These are phyloP conservation scores for Amylocystis lapponica DNA, from an alignment of 768 basidiomycete genomes.

Conservation along the genomic window DNA sequence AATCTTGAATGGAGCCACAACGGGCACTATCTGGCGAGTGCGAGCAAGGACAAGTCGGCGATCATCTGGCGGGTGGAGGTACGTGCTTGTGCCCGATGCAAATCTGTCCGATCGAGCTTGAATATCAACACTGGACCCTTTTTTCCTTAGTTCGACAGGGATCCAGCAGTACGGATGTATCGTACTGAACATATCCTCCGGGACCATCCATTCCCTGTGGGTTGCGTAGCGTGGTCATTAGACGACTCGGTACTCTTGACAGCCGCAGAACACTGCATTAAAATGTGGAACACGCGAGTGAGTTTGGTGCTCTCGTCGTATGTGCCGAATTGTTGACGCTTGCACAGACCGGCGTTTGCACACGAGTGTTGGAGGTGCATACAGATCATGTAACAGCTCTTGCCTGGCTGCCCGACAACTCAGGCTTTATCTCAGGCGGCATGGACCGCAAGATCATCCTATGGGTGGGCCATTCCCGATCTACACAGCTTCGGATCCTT, in stretches of 20 bases:
- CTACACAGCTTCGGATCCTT: not conserved
- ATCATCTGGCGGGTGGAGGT: slow-evolving; percentile 89
- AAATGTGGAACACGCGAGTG: slow-evolving; percentile 89
- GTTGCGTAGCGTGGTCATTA: slow-evolving; percentile 87
- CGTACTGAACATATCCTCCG: slow-evolving; percentile 51
- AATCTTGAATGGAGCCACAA: slow-evolving; percentile 92
- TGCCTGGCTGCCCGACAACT: slow-evolving; percentile 83
- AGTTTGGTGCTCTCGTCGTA: slow-evolving; percentile 13
- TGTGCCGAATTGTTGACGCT: slow-evolving; percentile 3
- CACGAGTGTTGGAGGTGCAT: slow-evolving; percentile 64
- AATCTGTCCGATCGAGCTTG: not conserved
- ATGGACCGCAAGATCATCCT: slow-evolving; percentile 79
- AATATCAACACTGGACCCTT: slow-evolving; percentile 8
- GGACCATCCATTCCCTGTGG: slow-evolving; percentile 77
- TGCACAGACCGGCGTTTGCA: slow-evolving; percentile 65
- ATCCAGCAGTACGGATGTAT: slow-evolving; percentile 53
- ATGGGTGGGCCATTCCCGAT: slow-evolving; percentile 54
- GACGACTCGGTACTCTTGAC: slow-evolving; percentile 84
- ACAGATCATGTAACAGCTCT: slow-evolving; percentile 81
- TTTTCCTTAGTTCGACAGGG: slow-evolving; percentile 35
- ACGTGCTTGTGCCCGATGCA: slow-evolving; percentile 26
- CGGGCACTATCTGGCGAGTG: slow-evolving; percentile 79
- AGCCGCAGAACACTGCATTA: slow-evolving; percentile 73
- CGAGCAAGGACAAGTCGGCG: slow-evolving; percentile 80
- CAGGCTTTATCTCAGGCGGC: slow-evolving; percentile 85